Percentiles rank a stretch among this genome's conserved stretches.
Conservation (phyloP, 495 filamentous ascomycete species). For the Aspergillus baeticus region DNA sequence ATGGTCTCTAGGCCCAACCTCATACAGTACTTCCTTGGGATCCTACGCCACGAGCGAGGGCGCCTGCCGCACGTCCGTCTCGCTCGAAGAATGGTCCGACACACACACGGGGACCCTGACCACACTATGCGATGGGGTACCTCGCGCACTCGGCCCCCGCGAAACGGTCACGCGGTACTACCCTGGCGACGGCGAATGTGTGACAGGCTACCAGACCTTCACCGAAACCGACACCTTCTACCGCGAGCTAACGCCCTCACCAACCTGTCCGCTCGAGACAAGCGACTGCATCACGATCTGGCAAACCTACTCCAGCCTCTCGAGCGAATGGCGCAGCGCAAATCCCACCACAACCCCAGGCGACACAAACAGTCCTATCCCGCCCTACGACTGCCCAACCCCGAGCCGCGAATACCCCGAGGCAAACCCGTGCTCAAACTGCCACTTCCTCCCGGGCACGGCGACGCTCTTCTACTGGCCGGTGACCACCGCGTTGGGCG, state of each 20-base stretch:
- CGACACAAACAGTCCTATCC: constrained; percentile 24
- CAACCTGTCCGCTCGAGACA: constrained; percentile 15
- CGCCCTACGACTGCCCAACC: constrained; percentile 15
- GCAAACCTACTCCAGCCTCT: constrained; percentile 19
- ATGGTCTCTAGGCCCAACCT: constrained; percentile 19
- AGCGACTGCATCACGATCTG: constrained; percentile 26
- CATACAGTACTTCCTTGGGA: constrained; percentile 11
- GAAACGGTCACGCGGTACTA: constrained; percentile 18
- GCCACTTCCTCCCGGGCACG: constrained; percentile 26
- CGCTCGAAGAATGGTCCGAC: constrained; percentile 7
- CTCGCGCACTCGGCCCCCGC: constrained; percentile 23
- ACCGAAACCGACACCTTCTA: constrained; percentile 11
- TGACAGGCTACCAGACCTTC: constrained; percentile 4
- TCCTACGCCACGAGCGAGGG: constrained; percentile 20
- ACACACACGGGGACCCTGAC: constrained; percentile 24
- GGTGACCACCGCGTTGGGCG: constrained; percentile 21
- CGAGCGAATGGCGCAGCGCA: constrained; percentile 10
- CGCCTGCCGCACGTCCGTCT: constrained; percentile 16
- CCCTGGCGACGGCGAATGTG: constrained; percentile 24
- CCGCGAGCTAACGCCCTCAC: constrained; percentile 12
- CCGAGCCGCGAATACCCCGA: constrained; percentile 16
- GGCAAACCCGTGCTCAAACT: constrained; percentile 20
- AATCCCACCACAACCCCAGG: constrained; percentile 12
- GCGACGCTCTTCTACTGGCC: constrained; percentile 34
- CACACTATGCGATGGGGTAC: constrained; percentile 22